These are phyloP conservation scores for Ceratocystis cacaofunesta DNA, from an alignment of 2,329 filamentous ascomycete species.

Conservation along the genomic window DNA sequence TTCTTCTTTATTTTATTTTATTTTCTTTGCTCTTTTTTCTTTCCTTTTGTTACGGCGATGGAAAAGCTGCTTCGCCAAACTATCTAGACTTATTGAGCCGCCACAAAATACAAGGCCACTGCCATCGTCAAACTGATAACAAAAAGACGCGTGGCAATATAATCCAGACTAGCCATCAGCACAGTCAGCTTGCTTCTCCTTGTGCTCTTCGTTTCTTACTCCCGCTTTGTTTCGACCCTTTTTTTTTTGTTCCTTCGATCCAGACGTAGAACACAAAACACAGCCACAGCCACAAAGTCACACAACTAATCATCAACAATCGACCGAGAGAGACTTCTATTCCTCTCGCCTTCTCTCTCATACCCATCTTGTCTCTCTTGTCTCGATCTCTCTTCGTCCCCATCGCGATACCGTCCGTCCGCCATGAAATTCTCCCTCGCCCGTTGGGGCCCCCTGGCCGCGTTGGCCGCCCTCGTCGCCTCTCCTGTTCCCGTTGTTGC, in stretches of 20 bases:
- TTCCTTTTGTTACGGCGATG: constrained; percentile 7
- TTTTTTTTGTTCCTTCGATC: neutral
- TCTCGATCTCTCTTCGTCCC: neutral
- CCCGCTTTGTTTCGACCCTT: neutral
- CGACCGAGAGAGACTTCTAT: neutral
- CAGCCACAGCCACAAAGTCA: neutral
- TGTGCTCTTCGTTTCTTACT: neutral
- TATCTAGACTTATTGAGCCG: neutral
- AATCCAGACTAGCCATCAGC: neutral
- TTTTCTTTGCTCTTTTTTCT: constrained; percentile 4
- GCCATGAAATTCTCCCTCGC: constrained; percentile 30
- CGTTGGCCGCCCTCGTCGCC: constrained; percentile 12
- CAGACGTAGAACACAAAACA: neutral
- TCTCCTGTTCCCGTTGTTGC: constrained; percentile 33
- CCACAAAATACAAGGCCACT: neutral
- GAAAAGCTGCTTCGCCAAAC: neutral
- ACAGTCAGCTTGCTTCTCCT: neutral
- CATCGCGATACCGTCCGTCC: neutral
- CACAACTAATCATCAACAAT: neutral
- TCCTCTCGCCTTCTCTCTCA: no score
- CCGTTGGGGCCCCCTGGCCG: constrained; percentile 28
- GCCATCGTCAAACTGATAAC: neutral
- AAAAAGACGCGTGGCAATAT: constrained; percentile 1
- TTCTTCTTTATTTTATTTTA: constrained; percentile 3
- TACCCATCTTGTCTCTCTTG: neutral